Base-by-base conservation (phyloP, 2,329 filamentous ascomycete genomes). In the Blastomyces percursus region DNA sequence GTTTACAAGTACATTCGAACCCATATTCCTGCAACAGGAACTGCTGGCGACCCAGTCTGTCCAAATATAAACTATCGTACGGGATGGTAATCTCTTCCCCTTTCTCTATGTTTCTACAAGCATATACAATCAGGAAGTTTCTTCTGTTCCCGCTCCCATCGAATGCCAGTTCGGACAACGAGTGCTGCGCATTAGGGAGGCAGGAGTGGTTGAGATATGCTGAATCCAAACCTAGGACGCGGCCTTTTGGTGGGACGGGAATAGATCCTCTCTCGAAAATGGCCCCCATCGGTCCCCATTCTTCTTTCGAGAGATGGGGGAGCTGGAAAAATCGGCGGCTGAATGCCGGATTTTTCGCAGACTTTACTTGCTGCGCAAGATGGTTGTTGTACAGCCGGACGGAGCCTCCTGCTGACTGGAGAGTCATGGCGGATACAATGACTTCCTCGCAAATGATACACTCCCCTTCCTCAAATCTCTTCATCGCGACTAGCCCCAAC, bases 51-150 rank as follows among this genome's bases (percentile, higher is more conserved):
- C 19, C 21, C 7, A 50, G 51, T 8, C 21, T 19, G 1, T 54
- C 57, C 11, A 64, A 55, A 16, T 60, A 61, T 0, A 64, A 42
- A 24, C 64, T 59, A 4, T 64, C 57, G 59, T 72, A 72, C 0
- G 67, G 44, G 46, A 69, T 61, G 2, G 67, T 70, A 48, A 73
- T 66, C 55, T 74, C 70, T 24, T 68, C 66, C 0, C 70, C 71
- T 5, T 48, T 48, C 9, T 46, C 32, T 52, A 74, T 70, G 12
- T 65, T 57, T 16, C 21, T 62, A 42, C 58, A 63, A 11, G 69
- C 66, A 35, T 66, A 67, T 2, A 71, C 60, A 0, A 64, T 54
- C 1, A 66, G 60, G 6, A 62, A 32, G 44, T 60, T 19, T 16
- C 21, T 27, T 21, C 42, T 27, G 30, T 38, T 19, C 51, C 61